These are phyloP conservation scores for Phytopythium aichiense DNA, from an alignment of 352 stramenopile species.

Conservation along the genomic window DNA sequence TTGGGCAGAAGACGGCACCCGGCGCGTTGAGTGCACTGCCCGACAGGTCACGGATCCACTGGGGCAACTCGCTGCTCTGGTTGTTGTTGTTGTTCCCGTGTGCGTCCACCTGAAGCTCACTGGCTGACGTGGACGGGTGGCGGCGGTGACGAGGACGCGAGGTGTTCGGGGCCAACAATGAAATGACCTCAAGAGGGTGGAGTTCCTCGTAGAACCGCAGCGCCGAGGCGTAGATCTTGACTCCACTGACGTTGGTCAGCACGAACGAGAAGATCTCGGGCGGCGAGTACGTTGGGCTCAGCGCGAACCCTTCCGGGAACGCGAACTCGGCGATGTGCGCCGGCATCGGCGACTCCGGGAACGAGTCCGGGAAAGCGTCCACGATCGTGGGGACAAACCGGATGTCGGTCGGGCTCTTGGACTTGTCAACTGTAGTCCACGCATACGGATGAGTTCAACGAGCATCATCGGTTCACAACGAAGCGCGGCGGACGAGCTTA, in stretches of 20 bases:
- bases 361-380: slow-evolving; percentile 60
- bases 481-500: slow-evolving; percentile 20
- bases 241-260: slow-evolving; percentile 73
- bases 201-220: slow-evolving; percentile 83
- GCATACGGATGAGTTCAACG: neutral
- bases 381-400: slow-evolving; percentile 62
- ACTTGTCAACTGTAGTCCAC: slow-evolving; percentile 51
- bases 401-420: slow-evolving; percentile 64
- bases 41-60: slow-evolving; percentile 73
- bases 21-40: slow-evolving; percentile 34
- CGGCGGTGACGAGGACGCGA: slow-evolving; percentile 29
- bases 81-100: slow-evolving; percentile 39
- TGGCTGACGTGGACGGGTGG: slow-evolving; percentile 9
- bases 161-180: slow-evolving; percentile 51
- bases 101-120: slow-evolving; percentile 15
- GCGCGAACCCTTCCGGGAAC: slow-evolving; percentile 68
- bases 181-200: slow-evolving; percentile 75
- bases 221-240: slow-evolving; percentile 78
- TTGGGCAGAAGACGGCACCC: slow-evolving; percentile 86
- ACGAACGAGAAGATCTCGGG: slow-evolving; percentile 84
- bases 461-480: neutral
- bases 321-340: slow-evolving; percentile 73
- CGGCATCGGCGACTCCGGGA: slow-evolving; percentile 51
- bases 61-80: slow-evolving; percentile 44
- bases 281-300: slow-evolving; percentile 49